A percentile compares a stretch with the other conserved stretches of the same genome.
These are phyloP conservation scores for Rauvolfia tetraphylla DNA, from an alignment of 257 asterid species.

Conservation along the genomic window DNA sequence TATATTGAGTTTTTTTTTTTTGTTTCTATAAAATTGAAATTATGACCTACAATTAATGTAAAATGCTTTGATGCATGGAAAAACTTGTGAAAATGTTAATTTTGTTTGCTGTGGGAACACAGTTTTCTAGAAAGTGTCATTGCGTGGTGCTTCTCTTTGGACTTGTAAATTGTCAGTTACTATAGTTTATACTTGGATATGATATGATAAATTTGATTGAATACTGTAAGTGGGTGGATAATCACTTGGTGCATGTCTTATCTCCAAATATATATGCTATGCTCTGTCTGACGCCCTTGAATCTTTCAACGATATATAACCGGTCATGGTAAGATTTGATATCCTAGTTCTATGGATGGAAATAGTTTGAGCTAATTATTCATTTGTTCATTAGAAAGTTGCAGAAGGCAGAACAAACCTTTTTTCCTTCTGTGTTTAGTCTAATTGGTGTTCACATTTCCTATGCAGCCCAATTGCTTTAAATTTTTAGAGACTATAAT, in stretches of 20 bases:
- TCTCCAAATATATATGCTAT: conserved; percentile 83
- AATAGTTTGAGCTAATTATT: not conserved
- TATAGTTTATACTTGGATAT: not conserved
- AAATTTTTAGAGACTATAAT: not conserved
- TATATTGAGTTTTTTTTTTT: conserved; percentile 43
- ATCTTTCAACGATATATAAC: conserved; percentile 86
- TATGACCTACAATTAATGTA: not conserved
- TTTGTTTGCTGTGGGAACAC: not conserved
- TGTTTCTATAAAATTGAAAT: not conserved
- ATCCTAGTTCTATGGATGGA: not conserved
- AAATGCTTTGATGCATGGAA: not conserved
- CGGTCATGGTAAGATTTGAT: conserved; percentile 56
- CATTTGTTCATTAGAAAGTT: not conserved
- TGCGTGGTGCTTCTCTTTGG: not conserved
- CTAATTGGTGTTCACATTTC: not conserved
- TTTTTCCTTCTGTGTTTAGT: no score
- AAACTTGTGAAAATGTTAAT: not conserved
- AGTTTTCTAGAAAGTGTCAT: not conserved
- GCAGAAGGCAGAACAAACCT: no score
- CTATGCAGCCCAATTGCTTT: not conserved
- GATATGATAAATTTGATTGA: conserved; percentile 14
- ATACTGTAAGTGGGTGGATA: conserved; percentile 91
- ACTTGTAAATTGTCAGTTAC: not conserved
- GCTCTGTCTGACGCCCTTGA: conserved; percentile 89
- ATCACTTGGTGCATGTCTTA: conserved; percentile 78